Base-by-base conservation (phyloP, 768 basidiomycete genomes). In the Lactarius pseudohatsudake region DNA sequence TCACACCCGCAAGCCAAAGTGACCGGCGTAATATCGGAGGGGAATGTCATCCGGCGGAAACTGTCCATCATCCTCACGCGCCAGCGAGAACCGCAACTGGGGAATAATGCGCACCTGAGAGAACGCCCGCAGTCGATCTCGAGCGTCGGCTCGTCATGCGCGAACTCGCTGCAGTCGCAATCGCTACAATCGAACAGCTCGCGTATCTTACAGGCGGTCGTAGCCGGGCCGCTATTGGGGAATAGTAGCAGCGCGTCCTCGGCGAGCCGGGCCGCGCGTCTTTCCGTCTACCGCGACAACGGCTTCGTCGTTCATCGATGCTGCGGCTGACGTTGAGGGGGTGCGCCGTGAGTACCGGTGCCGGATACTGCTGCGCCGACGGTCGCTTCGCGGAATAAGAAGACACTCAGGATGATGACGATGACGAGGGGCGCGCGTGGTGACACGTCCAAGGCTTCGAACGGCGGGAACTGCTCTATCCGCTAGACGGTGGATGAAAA, bases 121-220 rank as follows among this genome's bases (percentile, higher is more conserved):
- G 62, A 41, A 26, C 69, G 69, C 7, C 86, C 87, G 1, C 79
- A 76, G 59, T 90, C 89, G 1, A 75, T 85, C 69, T 81, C 82
- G 26, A 90, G 88, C 73, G 80, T 78, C 66, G 84, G 83, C 72
- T 62, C 61, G 6, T 63, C 62, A 2, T n/a, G 60, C n/a, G 45
- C 20, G 10, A 34, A 34, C 10, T 77, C 79, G 4, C 79, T 81
- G 11, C 85, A 84, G 71, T 75, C 47, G 3, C 47, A 50, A 50
- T 77, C 79, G 3, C 79, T 81, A 7, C 85, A 84, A 71, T 75
- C 77, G 15, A 72, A 79, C 59, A 91, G 89, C 70, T 66, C 88
- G 72, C 80, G 84, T 47, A 87, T 86, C 69, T 82, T 81, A 20
- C 82, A 79, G 3, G 87, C 85, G 13, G 80, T 78, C 11, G 47